Evolutionary conservation across 371 early-diverging fungal species (phyloP).

Genomic region (Fennellomyces sp.): DNA sequence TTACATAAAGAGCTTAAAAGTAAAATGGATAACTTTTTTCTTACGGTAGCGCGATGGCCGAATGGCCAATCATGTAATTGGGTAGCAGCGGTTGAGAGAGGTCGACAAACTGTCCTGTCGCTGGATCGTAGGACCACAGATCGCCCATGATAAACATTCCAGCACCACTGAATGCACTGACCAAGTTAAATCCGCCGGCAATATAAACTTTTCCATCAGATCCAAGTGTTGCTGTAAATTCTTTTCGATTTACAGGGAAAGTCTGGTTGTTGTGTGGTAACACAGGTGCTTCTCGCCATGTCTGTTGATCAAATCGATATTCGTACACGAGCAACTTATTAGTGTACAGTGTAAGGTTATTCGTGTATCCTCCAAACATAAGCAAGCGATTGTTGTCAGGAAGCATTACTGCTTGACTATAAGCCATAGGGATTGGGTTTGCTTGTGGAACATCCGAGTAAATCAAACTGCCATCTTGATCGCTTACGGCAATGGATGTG

Average conservation of each 20-base stretch:
- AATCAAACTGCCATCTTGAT: background rate
- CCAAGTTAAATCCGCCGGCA: slow-evolving; percentile 8
- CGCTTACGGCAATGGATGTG: background rate
- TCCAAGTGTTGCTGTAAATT: slow-evolving; percentile 8
- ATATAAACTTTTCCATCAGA: slow-evolving; percentile 15
- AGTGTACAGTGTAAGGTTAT: background rate
- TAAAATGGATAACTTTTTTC: background rate
- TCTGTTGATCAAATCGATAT: slow-evolving; percentile 12
- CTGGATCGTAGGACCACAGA: slow-evolving; percentile 18
- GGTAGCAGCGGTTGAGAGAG: background rate
- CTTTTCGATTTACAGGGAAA: slow-evolving; percentile 6
- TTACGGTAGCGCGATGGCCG: slow-evolving; percentile 13
- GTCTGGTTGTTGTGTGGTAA: background rate
- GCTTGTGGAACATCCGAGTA: background rate
- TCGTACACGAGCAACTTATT: background rate
- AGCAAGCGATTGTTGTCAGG: slow-evolving; percentile 10
- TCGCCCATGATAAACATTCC: background rate
- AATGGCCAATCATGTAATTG: slow-evolving; percentile 7
- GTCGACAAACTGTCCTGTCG: slow-evolving; percentile 1
- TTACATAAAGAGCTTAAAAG: background rate
- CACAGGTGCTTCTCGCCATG: slow-evolving; percentile 3
- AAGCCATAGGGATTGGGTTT: background rate
- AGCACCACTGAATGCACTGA: background rate
- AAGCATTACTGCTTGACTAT: slow-evolving; percentile 6
- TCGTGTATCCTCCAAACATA: background rate